Evolutionary conservation across 2,329 filamentous ascomycete species (phyloP).

Genomic region (Trichoderma lentiforme): DNA sequence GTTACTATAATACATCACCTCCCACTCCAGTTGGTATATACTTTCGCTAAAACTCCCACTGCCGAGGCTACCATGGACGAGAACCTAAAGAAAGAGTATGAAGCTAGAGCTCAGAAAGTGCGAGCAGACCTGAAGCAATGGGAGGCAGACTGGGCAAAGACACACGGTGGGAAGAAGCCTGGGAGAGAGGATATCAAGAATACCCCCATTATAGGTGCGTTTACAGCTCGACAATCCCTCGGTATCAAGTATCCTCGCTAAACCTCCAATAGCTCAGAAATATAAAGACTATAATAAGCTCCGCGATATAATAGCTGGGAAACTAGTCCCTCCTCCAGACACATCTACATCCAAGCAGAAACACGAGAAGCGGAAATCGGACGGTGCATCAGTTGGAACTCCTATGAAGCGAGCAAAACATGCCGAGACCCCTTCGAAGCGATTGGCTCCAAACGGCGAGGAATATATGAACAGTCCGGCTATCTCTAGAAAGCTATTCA

Average conservation of each 20-base stretch:
- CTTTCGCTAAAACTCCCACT: not conserved
- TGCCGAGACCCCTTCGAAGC: slow-evolving; percentile 47
- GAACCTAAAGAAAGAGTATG: slow-evolving; percentile 42
- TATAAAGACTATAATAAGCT: slow-evolving; percentile 74
- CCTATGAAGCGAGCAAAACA: slow-evolving; percentile 51
- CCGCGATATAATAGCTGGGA: slow-evolving; percentile 57
- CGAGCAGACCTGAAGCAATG: slow-evolving; percentile 70
- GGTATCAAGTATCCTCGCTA: not conserved
- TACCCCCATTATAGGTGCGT: slow-evolving; percentile 65
- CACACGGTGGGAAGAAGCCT: slow-evolving; percentile 66
- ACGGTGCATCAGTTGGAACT: slow-evolving; percentile 38
- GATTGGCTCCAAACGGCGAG: slow-evolving; percentile 31
- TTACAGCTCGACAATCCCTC: not conserved
- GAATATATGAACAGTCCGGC: slow-evolving; percentile 54
- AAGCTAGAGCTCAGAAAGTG: slow-evolving; percentile 52
- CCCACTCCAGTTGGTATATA: not conserved
- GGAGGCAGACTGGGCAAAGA: slow-evolving; percentile 64
- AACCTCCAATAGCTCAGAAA: slow-evolving; percentile 53
- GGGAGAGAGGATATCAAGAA: slow-evolving; percentile 72
- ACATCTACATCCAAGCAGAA: slow-evolving; percentile 30
- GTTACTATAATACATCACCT: not conserved
- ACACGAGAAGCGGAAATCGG: slow-evolving; percentile 41
- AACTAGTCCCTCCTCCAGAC: slow-evolving; percentile 40
- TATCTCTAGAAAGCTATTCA: slow-evolving; percentile 57
- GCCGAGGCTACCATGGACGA: slow-evolving; percentile 43